These are phyloP conservation scores for Ciborinia camelliae DNA, from an alignment of 2,329 filamentous ascomycete species.

Conservation along the genomic window DNA sequence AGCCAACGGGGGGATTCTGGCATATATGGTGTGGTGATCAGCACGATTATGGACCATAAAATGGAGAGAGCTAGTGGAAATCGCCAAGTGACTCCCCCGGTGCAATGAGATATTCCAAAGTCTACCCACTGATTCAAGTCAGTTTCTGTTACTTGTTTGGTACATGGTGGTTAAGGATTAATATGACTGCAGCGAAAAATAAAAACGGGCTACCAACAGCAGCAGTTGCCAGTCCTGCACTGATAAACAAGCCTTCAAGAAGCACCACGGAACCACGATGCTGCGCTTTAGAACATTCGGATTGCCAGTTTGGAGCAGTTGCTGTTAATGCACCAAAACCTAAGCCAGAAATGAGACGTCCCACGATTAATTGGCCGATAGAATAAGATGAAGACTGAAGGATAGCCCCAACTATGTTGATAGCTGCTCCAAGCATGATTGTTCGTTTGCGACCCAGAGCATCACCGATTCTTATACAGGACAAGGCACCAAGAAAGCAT, in stretches of 20 bases:
- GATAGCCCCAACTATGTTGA: slow-evolving; percentile 55
- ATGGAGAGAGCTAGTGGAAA: slow-evolving; percentile 60
- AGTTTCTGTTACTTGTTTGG: slow-evolving; percentile 7
- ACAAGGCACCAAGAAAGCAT: slow-evolving; percentile 46
- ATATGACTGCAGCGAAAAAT: neutral
- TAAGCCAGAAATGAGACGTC: slow-evolving; percentile 48
- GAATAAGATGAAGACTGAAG: slow-evolving; percentile 43
- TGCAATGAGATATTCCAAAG: slow-evolving; percentile 52
- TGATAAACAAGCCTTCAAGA: slow-evolving; percentile 57
- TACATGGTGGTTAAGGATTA: neutral
- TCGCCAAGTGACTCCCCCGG: slow-evolving; percentile 52
- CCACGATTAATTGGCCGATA: slow-evolving; percentile 53
- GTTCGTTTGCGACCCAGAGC: slow-evolving; percentile 54
- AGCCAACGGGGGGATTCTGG: slow-evolving; percentile 52
- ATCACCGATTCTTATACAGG: slow-evolving; percentile 43
- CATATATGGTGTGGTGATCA: slow-evolving; percentile 50
- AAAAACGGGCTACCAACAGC: slow-evolving; percentile 13
- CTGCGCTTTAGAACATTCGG: slow-evolving; percentile 55
- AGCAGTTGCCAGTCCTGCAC: slow-evolving; percentile 41
- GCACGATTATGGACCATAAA: slow-evolving; percentile 56
- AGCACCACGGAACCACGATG: slow-evolving; percentile 58
- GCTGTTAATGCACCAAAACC: slow-evolving; percentile 50
- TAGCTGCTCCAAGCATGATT: slow-evolving; percentile 54
- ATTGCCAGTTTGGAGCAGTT: slow-evolving; percentile 57
- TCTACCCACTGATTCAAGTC: slow-evolving; percentile 53